Conservation (phyloP, 805 yeast species). For the Hanseniaspora nectarophila region DNA sequence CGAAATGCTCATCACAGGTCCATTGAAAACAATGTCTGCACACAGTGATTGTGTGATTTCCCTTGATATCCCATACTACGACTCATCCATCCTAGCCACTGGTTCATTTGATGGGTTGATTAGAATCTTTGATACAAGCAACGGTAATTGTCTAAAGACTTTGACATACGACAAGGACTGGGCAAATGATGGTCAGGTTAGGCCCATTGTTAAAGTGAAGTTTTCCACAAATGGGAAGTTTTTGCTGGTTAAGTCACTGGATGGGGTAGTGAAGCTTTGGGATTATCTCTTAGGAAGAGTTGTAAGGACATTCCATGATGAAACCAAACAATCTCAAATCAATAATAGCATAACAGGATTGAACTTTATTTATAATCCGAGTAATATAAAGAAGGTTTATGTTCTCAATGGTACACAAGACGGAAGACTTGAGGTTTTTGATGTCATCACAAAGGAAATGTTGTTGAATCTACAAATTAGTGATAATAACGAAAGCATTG, state of each 20-base stretch:
- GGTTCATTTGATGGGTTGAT: slow-evolving; percentile 88
- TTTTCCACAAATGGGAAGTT: slow-evolving; percentile 74
- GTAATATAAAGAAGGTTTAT: background rate
- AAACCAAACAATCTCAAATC: background rate
- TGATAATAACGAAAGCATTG: background rate
- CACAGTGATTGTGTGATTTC: slow-evolving; percentile 84
- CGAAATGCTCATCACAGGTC: slow-evolving; percentile 36
- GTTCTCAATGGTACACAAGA: slow-evolving; percentile 10
- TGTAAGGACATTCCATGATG: slow-evolving; percentile 49
- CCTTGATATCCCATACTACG: slow-evolving; percentile 62
- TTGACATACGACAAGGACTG: slow-evolving; percentile 67
- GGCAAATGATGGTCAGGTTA: slow-evolving; percentile 41
- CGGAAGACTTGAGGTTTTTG: slow-evolving; percentile 10
- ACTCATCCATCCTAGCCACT: slow-evolving; percentile 63
- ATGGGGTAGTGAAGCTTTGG: slow-evolving; percentile 73
- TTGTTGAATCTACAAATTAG: background rate
- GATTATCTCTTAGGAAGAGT: slow-evolving; percentile 72
- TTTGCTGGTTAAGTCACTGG: slow-evolving; percentile 65
- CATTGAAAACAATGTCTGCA: slow-evolving; percentile 72
- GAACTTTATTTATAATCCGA: slow-evolving; percentile 1
- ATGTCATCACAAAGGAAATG: slow-evolving; percentile 4
- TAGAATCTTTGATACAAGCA: slow-evolving; percentile 71
- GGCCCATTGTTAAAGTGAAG: slow-evolving; percentile 61
- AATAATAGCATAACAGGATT: slow-evolving; percentile 9
- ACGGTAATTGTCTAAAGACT: slow-evolving; percentile 88